phyloP scores from a whole-genome alignment of 2,329 filamentous ascomycete species.

The Penicillium digitatum region DNA sequence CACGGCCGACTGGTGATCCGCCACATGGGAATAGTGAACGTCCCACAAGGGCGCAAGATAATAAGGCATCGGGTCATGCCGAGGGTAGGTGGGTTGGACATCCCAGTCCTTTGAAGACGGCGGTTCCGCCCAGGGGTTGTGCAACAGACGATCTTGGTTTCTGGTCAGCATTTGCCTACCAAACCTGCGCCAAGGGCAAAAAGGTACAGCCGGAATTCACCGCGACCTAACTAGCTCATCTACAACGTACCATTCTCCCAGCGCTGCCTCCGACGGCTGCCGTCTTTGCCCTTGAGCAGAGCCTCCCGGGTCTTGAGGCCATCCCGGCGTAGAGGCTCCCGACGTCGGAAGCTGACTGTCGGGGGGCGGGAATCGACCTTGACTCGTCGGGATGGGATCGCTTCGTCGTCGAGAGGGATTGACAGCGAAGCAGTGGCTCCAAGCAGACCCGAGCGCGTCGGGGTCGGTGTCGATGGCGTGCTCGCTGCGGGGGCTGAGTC shows the following conservation, averaged over 20 bases:
- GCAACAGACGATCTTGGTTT: slow-evolving; percentile 69
- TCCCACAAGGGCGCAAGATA: slow-evolving; percentile 87
- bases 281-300: slow-evolving; percentile 83
- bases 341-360: slow-evolving; percentile 48
- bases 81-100: slow-evolving; percentile 73
- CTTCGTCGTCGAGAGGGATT: slow-evolving; percentile 68
- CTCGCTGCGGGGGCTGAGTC: slow-evolving; percentile 20
- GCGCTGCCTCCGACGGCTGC: slow-evolving; percentile 75
- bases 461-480: slow-evolving; percentile 53
- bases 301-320: slow-evolving; percentile 67
- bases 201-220: neutral
- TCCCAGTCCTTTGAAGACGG: slow-evolving; percentile 80
- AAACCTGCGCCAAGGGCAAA: neutral
- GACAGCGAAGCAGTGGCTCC: slow-evolving; percentile 63
- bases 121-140: slow-evolving; percentile 80
- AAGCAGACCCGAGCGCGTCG: slow-evolving; percentile 42
- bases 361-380: slow-evolving; percentile 28
- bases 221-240: neutral
- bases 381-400: slow-evolving; percentile 28
- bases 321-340: slow-evolving; percentile 56
- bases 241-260: slow-evolving; percentile 82
- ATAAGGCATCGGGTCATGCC: slow-evolving; percentile 73
- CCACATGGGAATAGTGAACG: slow-evolving; percentile 46
- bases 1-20: slow-evolving; percentile 34
- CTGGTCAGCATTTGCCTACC: slow-evolving; percentile 22